These are phyloP conservation scores for Colletotrichum sp. DNA, from an alignment of 2,329 filamentous ascomycete genomes.

Conservation along the genomic window DNA sequence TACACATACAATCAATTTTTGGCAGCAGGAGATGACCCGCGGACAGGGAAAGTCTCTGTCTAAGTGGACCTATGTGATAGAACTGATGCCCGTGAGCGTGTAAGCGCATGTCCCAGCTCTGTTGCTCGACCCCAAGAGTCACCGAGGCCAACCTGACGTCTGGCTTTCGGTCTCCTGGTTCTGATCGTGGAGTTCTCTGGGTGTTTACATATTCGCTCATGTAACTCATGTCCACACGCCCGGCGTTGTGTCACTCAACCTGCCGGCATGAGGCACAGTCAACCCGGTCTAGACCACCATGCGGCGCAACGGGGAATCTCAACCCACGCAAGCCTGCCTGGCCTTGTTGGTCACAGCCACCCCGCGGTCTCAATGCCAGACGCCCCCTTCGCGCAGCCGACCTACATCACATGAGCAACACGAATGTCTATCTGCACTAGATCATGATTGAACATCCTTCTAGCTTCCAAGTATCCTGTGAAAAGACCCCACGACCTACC, in stretches of 20 bases:
- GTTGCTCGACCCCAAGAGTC: not conserved
- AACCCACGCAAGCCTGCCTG: not conserved
- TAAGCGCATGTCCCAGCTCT: not conserved
- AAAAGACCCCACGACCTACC: not conserved
- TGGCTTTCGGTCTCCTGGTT: not conserved
- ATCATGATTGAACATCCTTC: accelerated
- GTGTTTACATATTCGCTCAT: not conserved
- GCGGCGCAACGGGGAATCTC: not conserved
- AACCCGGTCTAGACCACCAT: not conserved
- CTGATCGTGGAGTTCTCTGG: not conserved
- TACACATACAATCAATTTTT: not conserved
- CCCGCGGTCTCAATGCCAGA: not conserved
- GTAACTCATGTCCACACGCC: not conserved
- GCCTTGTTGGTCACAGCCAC: not conserved
- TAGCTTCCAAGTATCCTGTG: accelerated
- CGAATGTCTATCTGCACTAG: not conserved
- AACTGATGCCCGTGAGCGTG: not conserved
- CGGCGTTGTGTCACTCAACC: not conserved
- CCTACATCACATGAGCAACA: not conserved
- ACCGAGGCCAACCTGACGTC: not conserved
- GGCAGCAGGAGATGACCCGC: not conserved
- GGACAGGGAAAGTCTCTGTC: not conserved
- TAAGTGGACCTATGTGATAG: not conserved
- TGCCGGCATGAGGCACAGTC: not conserved
- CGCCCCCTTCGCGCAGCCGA: not conserved